These are phyloP conservation scores for Triticum turgidum DNA, from an alignment of 176 grass and related monocot species.

Conservation along the genomic window DNA sequence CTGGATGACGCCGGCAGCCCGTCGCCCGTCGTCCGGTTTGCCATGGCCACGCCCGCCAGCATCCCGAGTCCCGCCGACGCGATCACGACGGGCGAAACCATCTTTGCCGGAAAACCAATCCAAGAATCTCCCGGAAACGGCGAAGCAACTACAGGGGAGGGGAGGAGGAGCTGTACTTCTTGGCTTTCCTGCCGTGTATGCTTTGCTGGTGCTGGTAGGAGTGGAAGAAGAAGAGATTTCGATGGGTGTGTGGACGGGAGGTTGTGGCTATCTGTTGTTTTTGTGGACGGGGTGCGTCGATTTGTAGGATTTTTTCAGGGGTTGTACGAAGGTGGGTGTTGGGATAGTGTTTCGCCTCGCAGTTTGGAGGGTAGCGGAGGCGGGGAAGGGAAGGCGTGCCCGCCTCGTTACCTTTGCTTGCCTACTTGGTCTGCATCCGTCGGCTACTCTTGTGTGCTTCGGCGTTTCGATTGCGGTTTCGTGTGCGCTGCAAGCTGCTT, in stretches of 20 bases:
- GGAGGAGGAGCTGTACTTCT: not conserved
- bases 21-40: conserved; percentile 46
- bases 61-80: conserved; percentile 85
- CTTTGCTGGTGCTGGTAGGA: not conserved
- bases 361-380: conserved; percentile 34
- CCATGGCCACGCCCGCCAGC: conserved; percentile 71
- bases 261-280: not conserved
- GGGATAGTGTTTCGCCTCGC: not conserved
- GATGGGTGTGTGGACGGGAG: conserved; percentile 28
- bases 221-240: conserved; percentile 6
- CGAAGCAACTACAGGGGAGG: not conserved
- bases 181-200: conserved; percentile 10
- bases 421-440: not conserved
- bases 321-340: not conserved
- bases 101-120: not conserved
- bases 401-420: conserved; percentile 35
- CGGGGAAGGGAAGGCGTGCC: conserved; percentile 39
- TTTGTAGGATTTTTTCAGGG: conserved; percentile 1
- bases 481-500: not conserved
- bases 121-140: not conserved
- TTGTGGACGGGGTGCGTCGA: conserved; percentile 16
- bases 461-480: too few relatives aligned
- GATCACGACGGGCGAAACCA: conserved; percentile 62
- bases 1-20: conserved; percentile 32
- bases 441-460: not conserved